Evolutionary conservation across 2,329 filamentous ascomycete genomes (phyloP), one percentile per base, ranked within the genome.

Genomic region (Dothideomycetes sp.): DNA sequence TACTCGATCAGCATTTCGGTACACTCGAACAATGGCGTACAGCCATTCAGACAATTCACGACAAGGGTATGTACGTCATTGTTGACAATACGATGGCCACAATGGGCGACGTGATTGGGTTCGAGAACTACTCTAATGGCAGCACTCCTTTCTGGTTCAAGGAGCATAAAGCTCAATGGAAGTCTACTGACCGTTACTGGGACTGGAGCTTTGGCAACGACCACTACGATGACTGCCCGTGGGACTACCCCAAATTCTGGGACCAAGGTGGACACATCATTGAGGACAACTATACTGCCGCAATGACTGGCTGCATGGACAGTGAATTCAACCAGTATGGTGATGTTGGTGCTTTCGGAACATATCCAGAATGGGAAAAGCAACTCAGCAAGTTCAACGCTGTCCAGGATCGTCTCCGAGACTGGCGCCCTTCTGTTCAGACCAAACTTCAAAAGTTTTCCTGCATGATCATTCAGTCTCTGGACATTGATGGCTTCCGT

Each of bases 401-500:
- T 31, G 77, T 80, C 1, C 77, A 81, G 56, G 77, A 81, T 55
- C 75, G 77, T 51, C 62, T 81, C 3, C 69, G 77, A 38, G 76
- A 79, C 49, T 81, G 77, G 77, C 51, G 68, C 18, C 70, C 73
- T 3, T 68, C 68, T 10, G 76, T 80, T 0, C 60, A 69, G 22
- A 64, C 69, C 34, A 74, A 73, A 47, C 60, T 81, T 42, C 69
- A 72, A 45, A 69, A 69, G 33, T 76, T 79, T 49, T 77, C 75
- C 2, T 81, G 77, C 56, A 73, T 80, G 55, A 65, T 73, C 24
- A 77, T 81, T 41, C 57, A 64, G 17, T 72, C 69, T 45, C 62
- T 81, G n/a, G 77, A 81, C 49, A 72, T 81, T 40, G 77, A 81
- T 50, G 77, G 76, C 0, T 79, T 76, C 51, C 71, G 77, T 39